Evolutionary conservation across 257 asterid species (phyloP), one percentile per base, ranked within the genome.

Genomic region (Orobanche coerulescens): DNA sequence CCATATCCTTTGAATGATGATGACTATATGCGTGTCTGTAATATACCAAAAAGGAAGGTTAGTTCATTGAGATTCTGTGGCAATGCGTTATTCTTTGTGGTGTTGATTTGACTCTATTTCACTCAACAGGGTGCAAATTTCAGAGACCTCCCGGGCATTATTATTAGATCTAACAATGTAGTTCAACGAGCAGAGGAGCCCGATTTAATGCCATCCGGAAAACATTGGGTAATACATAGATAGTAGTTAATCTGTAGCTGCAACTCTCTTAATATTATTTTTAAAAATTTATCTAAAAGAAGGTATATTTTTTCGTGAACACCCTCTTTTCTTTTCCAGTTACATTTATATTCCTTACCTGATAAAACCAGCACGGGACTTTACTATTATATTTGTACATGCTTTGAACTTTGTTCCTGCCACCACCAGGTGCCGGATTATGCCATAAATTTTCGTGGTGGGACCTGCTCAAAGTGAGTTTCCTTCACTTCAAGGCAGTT

Each of bases 81-180:
- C 39, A 30, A 16, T 36, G 31, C 23, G 30, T 52, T 40, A 51
- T 26, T 62, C 25, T 43, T 60, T 71, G 13, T 71, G 64, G 39
- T 65, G 37, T 52, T 47, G 24, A 30, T 30, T 15, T 77, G 68
- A 75, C 22, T 57, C 33, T 30, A 51, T 65, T 62, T 50, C 68
- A 56, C 50, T 69, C 61, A 53, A 46, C 73, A 80, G 85, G 85
- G 82, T 34, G 82, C 85, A 62, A 61, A 58, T 67, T 74, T 61
- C 66, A 74, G 81, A 67, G 81, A 80, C 76, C 78, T 80, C 60
- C 79, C 82, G 19, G 82, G 85, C 65, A 64, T 76, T 37, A 62
- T 66, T 57, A 61, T 80, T 66, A 71, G 84, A 47, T 0, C 68
- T 3, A 59, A 63, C 68, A 74, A 76, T 69, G 73, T 9, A 16